These are phyloP conservation scores for Zygosaccharomyces sapae DNA, from an alignment of 1,139 yeast species.

Conservation along the genomic window DNA sequence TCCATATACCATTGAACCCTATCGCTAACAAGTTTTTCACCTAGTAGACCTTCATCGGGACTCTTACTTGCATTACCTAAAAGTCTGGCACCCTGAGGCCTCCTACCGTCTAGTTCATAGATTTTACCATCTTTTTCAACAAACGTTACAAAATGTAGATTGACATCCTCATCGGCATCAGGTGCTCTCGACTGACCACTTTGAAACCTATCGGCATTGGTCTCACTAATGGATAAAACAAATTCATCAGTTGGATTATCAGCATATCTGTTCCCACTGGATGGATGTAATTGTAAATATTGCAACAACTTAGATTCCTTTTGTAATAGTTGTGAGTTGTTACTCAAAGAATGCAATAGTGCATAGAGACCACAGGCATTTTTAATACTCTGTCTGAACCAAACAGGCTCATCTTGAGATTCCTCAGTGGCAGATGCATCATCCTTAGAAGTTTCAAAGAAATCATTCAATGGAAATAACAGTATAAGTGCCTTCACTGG, in stretches of 20 bases:
- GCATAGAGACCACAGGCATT: conserved; percentile 96
- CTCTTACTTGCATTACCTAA: conserved; percentile 48
- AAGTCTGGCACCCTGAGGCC: conserved; percentile 64
- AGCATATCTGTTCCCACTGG: conserved; percentile 42
- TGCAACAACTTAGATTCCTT: conserved; percentile 34
- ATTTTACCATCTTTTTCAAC: conserved; percentile 56
- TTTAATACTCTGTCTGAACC: conserved; percentile 81
- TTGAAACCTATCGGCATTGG: conserved; percentile 21
- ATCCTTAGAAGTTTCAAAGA: conserved; percentile 44
- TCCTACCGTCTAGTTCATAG: conserved; percentile 85
- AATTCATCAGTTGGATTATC: conserved; percentile 47
- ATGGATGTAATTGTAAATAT: conserved; percentile 32
- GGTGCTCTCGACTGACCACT: conserved; percentile 84
- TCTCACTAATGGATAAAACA: conserved; percentile 23
- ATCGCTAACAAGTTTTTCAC: conserved; percentile 47
- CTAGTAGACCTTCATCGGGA: conserved; percentile 46
- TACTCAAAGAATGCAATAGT: conserved; percentile 67
- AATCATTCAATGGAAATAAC: conserved; percentile 70
- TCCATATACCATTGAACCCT: conserved; percentile 66
- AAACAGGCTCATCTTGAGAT: conserved; percentile 38
- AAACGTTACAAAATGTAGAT: conserved; percentile 76
- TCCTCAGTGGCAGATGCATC: conserved; percentile 20
- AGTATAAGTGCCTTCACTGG: conserved; percentile 74
- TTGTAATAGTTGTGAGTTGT: conserved; percentile 37
- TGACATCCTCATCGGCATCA: conserved; percentile 55